Base-by-base conservation (phyloP, 805 yeast genomes). In the Barnettozyma vustinii region DNA sequence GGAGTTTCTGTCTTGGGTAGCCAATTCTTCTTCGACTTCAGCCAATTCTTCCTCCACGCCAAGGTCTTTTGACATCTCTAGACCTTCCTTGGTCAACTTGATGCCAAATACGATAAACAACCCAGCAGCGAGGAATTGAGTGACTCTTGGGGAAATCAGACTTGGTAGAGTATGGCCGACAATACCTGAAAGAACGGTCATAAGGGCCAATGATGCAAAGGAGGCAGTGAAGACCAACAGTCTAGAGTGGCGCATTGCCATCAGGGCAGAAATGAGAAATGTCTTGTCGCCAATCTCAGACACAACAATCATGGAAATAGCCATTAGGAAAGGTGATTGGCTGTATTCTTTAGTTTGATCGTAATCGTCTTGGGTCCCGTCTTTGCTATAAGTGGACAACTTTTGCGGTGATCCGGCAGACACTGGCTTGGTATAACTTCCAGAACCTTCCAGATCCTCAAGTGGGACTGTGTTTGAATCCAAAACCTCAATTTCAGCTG, bases 201-300 rank as follows among this genome's bases (percentile, higher is more conserved):
- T 94, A 48, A 94, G 66, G 4, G 81, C 87, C 59, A 94, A 75
- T 1, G 98, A 89, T 13, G 85, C 65, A 56, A 89, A 88, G 4
- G 96, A 94, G 15, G 97, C 83, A 9, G 88, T 73, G 64, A 94
- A 92, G n/a, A 94, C 98, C 42, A 88, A 74, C 61, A 77, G 59
- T 59, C 95, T 77, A 18, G 91, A 80, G 67, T 90, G 84, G 63
- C 88, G 87, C 98, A 94, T 94, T 27, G 98, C 96, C 97, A 94
- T 91, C 55, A 94, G 74, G 2, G 97, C 98, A 33, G 99, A 97
- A 59, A 94, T 89, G 56, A 94, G 76, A 64, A 94, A 94, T 0
- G 99, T 94, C 71, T 94, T 94, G 67, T 94, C 99, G 51, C 99
- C 99, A 51, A 94, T 84, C 67, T 94, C 99, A 26, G 96, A 87